These are phyloP conservation scores for Sporodiniella umbellata DNA, from an alignment of 371 early-diverging fungal genomes.

Conservation along the genomic window DNA sequence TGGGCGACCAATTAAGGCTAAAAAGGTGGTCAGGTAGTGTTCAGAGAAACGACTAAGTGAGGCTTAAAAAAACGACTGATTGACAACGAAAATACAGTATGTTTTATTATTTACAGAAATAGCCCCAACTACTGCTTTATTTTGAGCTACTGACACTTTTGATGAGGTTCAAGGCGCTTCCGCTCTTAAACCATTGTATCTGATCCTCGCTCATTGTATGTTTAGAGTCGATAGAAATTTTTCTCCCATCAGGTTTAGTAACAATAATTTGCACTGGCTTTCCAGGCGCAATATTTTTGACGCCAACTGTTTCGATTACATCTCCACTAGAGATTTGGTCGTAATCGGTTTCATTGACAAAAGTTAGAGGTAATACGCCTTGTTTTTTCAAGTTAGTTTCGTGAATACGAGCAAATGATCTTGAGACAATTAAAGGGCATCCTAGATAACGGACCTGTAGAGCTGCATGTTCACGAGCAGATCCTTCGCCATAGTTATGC, in stretches of 20 bases:
- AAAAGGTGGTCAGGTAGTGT: too few species aligned
- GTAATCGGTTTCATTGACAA: constrained; percentile 82
- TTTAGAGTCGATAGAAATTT: constrained; percentile 56
- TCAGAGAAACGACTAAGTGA: too few species aligned
- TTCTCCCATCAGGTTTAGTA: constrained; percentile 54
- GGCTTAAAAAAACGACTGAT: too few species aligned
- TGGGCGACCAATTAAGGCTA: too few species aligned
- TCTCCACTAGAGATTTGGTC: constrained; percentile 74
- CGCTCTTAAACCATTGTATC: constrained; percentile 92
- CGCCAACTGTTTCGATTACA: constrained; percentile 78
- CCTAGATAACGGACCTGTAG: constrained; percentile 92
- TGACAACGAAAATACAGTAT: too few species aligned
- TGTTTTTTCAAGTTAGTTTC: constrained; percentile 99
- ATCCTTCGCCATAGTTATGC: constrained; percentile 98
- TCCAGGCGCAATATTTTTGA: constrained; percentile 62
- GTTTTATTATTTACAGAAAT: not conserved
- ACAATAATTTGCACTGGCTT: constrained; percentile 56
- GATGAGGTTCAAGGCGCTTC: constrained; percentile 84
- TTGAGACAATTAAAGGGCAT: constrained; percentile 83
- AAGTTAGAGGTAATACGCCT: constrained; percentile 92
- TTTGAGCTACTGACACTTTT: constrained; percentile 3
- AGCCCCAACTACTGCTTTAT: not conserved
- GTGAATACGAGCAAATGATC: constrained; percentile 97
- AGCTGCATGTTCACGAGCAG: constrained; percentile 97
- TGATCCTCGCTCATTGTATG: constrained; percentile 95